Conservation (phyloP, 805 yeast genomes). For the Kluyveromyces dobzhanskii region DNA sequence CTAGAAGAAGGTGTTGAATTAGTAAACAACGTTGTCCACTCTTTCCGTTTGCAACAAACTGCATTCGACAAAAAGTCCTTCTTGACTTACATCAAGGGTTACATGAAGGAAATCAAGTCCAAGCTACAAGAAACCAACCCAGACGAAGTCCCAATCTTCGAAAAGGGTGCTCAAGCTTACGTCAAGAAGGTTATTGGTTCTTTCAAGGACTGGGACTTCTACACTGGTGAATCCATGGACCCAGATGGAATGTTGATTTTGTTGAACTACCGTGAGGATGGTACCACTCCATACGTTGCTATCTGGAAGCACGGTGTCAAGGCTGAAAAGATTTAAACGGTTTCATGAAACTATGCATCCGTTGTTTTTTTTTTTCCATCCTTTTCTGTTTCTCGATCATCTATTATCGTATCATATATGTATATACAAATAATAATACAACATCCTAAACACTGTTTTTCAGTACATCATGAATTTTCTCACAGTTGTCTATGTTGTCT, state of each 20-base stretch:
- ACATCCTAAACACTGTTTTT: no score
- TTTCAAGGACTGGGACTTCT: constrained; percentile 99
- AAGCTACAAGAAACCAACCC: constrained; percentile 84
- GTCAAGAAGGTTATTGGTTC: constrained; percentile 92
- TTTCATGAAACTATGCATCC: no score
- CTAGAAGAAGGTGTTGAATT: constrained; percentile 79
- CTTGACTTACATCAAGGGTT: constrained; percentile 94
- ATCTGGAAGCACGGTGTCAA: constrained; percentile 98
- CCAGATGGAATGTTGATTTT: constrained; percentile 98
- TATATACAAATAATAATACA: no score
- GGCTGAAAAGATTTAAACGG: constrained; percentile 76
- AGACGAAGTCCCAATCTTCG: constrained; percentile 78
- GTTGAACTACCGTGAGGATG: constrained; percentile 99
- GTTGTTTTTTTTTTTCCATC: no score
- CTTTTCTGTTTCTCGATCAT: no score
- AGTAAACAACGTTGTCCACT: constrained; percentile 97
- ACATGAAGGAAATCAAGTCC: constrained; percentile 95
- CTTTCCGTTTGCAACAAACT: constrained; percentile 96
- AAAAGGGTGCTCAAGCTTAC: constrained; percentile 95
- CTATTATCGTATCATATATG: no score
- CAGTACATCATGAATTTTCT: no score
- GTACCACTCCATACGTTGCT: constrained; percentile 93
- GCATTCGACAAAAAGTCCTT: constrained; percentile 96
- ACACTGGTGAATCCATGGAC: constrained; percentile 99
- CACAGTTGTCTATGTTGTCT: no score